These are phyloP conservation scores for Cercospora brassicicola DNA, from an alignment of 2,329 filamentous ascomycete species.

Conservation along the genomic window DNA sequence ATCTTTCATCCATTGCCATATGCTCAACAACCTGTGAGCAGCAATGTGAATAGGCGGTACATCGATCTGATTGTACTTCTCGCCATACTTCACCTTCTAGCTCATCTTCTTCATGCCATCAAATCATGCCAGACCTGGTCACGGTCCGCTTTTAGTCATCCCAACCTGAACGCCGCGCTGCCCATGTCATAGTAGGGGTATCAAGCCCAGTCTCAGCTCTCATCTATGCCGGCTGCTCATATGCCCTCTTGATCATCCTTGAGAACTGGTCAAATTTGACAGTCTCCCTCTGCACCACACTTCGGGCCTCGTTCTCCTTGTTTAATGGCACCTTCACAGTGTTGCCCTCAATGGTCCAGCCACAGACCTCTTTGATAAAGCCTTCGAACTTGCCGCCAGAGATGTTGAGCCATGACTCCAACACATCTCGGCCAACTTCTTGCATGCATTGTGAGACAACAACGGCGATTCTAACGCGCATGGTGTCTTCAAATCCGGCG, in stretches of 20 bases:
- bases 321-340: slow-evolving; percentile 79
- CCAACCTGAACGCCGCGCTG: slow-evolving; percentile 20
- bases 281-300: slow-evolving; percentile 90
- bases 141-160: slow-evolving; percentile 9
- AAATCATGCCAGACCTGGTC: slow-evolving; percentile 10
- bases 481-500: slow-evolving; percentile 87
- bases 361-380: slow-evolving; percentile 60
- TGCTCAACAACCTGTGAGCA: background rate
- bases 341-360: slow-evolving; percentile 73
- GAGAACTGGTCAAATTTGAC: slow-evolving; percentile 87
- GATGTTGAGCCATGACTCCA: slow-evolving; percentile 54
- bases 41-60: background rate
- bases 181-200: slow-evolving; percentile 13
- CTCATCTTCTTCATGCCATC: slow-evolving; percentile 2
- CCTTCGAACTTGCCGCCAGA: slow-evolving; percentile 50
- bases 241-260: slow-evolving; percentile 77
- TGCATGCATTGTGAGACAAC: slow-evolving; percentile 84
- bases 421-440: slow-evolving; percentile 59
- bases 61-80: too few relatives aligned
- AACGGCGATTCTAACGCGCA: slow-evolving; percentile 84
- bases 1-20: background rate
- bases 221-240: slow-evolving; percentile 69
- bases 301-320: slow-evolving; percentile 96
- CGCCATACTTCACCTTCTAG: background rate
- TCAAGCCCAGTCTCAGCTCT: background rate